These are phyloP conservation scores for Populus tremula DNA, from an alignment of 345 rosid species.

Conservation along the genomic window DNA sequence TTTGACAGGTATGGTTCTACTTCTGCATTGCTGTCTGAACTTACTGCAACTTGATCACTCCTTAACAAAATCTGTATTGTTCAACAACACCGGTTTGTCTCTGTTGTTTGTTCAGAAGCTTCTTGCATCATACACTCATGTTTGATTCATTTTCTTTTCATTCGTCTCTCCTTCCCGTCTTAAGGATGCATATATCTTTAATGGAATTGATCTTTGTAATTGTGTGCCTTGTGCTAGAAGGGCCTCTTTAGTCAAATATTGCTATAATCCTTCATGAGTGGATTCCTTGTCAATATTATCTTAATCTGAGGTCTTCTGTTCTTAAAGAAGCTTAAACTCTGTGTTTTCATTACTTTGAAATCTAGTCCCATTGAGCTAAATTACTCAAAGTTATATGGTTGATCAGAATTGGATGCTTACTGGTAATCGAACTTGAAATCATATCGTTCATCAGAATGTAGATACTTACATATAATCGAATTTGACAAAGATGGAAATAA, in stretches of 20 bases:
- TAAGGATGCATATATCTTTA: neutral
- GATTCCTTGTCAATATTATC: neutral
- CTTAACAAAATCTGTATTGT: neutral
- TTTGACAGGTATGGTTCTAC: slow-evolving; percentile 69
- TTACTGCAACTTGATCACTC: neutral
- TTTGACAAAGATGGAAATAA: neutral
- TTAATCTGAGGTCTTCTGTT: neutral
- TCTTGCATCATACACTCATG: neutral
- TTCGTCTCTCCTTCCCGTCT: neutral
- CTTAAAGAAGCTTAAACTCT: neutral
- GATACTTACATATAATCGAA: neutral
- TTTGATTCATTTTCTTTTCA: neutral
- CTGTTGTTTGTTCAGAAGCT: neutral
- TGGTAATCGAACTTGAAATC: no score
- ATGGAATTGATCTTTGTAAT: neutral
- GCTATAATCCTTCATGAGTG: neutral
- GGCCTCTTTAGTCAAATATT: neutral
- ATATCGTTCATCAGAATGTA: neutral
- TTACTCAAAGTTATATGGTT: neutral
- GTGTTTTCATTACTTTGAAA: neutral
- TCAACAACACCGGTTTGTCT: neutral
- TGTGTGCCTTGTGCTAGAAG: neutral
- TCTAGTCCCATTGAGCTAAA: neutral
- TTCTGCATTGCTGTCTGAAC: slow-evolving; percentile 5
- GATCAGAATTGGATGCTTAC: neutral